phyloP scores from a whole-genome alignment of 805 yeast genomes.

The Ogataea methylovora region DNA sequence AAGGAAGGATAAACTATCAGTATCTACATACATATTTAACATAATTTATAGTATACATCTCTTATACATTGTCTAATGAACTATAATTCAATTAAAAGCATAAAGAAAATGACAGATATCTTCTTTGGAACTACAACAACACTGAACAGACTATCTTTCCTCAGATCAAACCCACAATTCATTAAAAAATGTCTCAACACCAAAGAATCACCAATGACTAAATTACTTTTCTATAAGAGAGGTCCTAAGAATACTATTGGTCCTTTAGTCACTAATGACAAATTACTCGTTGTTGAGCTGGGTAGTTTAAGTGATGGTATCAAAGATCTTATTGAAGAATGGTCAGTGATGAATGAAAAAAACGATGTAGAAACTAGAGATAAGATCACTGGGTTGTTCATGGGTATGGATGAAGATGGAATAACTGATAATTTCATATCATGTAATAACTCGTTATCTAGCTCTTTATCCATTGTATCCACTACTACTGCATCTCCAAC shows the following conservation, averaged over 20 bases:
- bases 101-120: constrained; percentile 16
- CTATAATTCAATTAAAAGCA: no score
- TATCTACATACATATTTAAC: no score
- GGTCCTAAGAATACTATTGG: constrained; percentile 10
- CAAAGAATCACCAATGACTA: constrained; percentile 32
- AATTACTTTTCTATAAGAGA: constrained; percentile 40
- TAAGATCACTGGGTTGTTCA: constrained; percentile 29
- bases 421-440: constrained; percentile 10
- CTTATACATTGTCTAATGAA: no score
- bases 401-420: constrained; percentile 41
- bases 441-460: constrained; percentile 12
- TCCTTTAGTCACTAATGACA: constrained; percentile 8
- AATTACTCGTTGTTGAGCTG: constrained; percentile 12
- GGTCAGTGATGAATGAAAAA: constrained; percentile 15
- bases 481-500: not conserved
- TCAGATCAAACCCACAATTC: constrained; percentile 49
- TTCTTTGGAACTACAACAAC: constrained; percentile 27
- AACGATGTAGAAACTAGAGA: constrained; percentile 6
- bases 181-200: constrained; percentile 20
- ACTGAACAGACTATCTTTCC: constrained; percentile 57
- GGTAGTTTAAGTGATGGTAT: constrained; percentile 7
- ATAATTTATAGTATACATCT: no score
- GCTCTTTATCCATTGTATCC: constrained; percentile 3
- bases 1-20: no score
- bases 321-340: constrained; percentile 7